Percentiles rank a stretch among this genome's conserved stretches.
Evolutionary conservation across 2,329 filamentous ascomycete species (phyloP).

Genomic region (Pezicula carpinea): DNA sequence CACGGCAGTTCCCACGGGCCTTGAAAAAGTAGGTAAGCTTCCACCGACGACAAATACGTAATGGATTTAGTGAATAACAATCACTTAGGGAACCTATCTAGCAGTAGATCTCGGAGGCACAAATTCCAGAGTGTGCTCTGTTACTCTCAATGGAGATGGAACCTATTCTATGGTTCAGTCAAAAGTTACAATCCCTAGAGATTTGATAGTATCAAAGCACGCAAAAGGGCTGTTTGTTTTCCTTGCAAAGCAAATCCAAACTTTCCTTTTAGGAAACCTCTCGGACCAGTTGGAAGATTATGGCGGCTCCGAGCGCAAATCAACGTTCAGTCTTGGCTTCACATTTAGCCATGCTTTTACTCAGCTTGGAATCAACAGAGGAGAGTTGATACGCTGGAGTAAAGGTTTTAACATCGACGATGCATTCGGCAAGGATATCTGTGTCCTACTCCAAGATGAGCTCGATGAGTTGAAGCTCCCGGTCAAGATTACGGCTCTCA

Average conservation of each 20-base stretch:
- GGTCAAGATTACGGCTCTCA: slow-evolving; percentile 85
- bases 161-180: slow-evolving; percentile 88
- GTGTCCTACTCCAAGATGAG: slow-evolving; percentile 77
- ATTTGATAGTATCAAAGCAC: slow-evolving; percentile 82
- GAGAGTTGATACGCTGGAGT: slow-evolving; percentile 87
- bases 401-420: slow-evolving; percentile 95
- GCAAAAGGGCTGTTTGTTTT: slow-evolving; percentile 83
- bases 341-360: slow-evolving; percentile 95
- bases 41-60: too few species aligned
- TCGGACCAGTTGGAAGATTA: slow-evolving; percentile 74
- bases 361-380: slow-evolving; percentile 89
- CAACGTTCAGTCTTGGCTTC: slow-evolving; percentile 61
- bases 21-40: slow-evolving; percentile 71
- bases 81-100: slow-evolving; percentile 69
- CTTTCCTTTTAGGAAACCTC: slow-evolving; percentile 80
- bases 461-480: slow-evolving; percentile 81
- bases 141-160: slow-evolving; percentile 83
- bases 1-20: slow-evolving; percentile 87
- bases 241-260: slow-evolving; percentile 82
- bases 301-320: neutral
- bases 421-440: slow-evolving; percentile 87
- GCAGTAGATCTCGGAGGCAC: slow-evolving; percentile 92
- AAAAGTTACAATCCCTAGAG: slow-evolving; percentile 82
- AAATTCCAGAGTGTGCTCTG: slow-evolving; percentile 93
- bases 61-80: neutral